Conservation (phyloP, 768 basidiomycete genomes). For the Mycena metata region DNA sequence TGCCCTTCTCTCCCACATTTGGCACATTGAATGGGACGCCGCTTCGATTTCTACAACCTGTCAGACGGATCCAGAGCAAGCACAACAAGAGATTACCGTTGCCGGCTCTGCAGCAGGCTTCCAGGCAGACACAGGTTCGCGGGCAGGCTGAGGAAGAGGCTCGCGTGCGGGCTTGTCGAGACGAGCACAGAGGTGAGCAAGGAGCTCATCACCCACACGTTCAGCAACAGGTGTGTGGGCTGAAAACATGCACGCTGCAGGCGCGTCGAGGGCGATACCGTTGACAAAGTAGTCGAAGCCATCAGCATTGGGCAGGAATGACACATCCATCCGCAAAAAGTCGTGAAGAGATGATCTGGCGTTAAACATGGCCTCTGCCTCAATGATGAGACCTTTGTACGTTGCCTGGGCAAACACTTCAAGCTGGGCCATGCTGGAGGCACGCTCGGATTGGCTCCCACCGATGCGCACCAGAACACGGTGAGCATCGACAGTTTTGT, state of each 20-base stretch:
- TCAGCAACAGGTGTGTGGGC: background rate
- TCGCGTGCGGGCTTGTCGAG: background rate
- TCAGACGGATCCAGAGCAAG: background rate
- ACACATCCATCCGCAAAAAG: background rate
- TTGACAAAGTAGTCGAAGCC: background rate
- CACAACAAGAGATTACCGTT: conserved; percentile 1
- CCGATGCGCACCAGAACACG: background rate
- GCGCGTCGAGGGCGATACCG: background rate
- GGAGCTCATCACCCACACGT: background rate
- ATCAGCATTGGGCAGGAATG: background rate
- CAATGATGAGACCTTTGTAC: background rate
- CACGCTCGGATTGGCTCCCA: background rate
- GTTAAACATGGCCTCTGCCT: background rate
- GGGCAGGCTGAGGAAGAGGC: conserved; percentile 1
- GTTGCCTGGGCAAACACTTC: background rate
- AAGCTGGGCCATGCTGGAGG: conserved; percentile 1
- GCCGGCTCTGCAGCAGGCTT: background rate
- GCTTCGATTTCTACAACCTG: background rate
- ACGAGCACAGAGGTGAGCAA: background rate
- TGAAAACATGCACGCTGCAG: background rate
- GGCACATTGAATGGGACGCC: background rate
- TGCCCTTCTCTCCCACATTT: background rate
- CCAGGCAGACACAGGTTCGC: background rate
- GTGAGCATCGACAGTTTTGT: conserved; percentile 1
- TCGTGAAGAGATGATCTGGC: background rate